phyloP scores from a whole-genome alignment of 306 rosid genomes.

The Lithocarpus polystachyus region DNA sequence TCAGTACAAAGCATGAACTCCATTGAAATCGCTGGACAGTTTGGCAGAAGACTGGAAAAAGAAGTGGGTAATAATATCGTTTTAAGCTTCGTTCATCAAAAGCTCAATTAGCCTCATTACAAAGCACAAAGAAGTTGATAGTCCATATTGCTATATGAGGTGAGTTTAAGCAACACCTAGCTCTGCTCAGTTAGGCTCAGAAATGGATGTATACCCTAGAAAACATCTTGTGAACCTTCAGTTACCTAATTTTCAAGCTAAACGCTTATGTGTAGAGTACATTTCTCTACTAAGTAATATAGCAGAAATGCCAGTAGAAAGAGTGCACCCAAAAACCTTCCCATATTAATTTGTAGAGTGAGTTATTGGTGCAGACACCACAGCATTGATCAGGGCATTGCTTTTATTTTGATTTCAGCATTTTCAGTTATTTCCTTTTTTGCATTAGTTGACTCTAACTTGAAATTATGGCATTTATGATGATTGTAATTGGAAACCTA shows the following conservation, averaged over 20 bases:
- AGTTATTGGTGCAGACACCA: neutral
- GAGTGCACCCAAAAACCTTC: neutral
- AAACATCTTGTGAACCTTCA: neutral
- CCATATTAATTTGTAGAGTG: neutral
- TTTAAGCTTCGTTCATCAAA: conserved; percentile 4
- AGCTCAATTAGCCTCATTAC: conserved; percentile 3
- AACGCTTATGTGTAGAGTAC: neutral
- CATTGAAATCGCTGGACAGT: conserved; percentile 12
- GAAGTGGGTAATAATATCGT: conserved; percentile 5
- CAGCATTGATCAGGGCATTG: no score
- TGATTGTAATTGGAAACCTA: no score
- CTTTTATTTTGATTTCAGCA: no score
- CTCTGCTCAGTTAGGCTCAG: neutral
- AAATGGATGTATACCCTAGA: neutral
- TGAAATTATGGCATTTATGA: no score
- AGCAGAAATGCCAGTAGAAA: neutral
- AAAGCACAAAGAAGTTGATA: conserved; percentile 6
- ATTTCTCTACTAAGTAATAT: neutral
- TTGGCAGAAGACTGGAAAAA: neutral
- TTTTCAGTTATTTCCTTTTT: no score
- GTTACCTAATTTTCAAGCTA: neutral
- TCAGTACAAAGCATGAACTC: conserved; percentile 10
- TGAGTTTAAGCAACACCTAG: conserved; percentile 4
- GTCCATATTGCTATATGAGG: conserved; percentile 4
- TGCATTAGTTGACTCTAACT: no score